Percentiles rank a stretch among this genome's conserved stretches.
Conservation (phyloP, 306 rosid species). For the Canavalia gladiata region DNA sequence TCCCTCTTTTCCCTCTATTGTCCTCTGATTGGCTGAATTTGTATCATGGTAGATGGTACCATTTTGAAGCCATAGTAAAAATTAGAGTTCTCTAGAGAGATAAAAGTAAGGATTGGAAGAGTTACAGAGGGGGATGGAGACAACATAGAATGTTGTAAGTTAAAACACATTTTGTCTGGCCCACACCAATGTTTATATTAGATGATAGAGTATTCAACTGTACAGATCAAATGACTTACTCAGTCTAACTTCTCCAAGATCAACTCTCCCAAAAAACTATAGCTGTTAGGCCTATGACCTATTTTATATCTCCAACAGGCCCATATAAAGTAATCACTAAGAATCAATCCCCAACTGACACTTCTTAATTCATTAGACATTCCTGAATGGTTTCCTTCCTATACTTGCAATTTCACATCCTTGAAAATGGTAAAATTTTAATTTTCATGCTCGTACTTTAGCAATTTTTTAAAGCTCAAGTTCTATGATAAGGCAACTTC, state of each 20-base stretch:
- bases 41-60: background rate
- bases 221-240: background rate
- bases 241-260: background rate
- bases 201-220: background rate
- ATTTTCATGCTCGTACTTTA: constrained; percentile 13
- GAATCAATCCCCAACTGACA: constrained; percentile 23
- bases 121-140: constrained; percentile 4
- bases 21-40: constrained; percentile 4
- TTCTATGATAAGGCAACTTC: constrained; percentile 27
- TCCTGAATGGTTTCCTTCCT: constrained; percentile 15
- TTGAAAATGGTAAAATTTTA: constrained; percentile 9
- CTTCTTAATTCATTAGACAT: constrained; percentile 11
- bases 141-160: background rate
- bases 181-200: background rate
- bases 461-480: constrained; percentile 43
- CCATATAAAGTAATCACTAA: background rate
- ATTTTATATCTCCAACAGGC: constrained; percentile 1
- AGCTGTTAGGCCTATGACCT: background rate
- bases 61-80: background rate
- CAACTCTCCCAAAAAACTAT: background rate
- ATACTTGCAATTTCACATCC: constrained; percentile 5
- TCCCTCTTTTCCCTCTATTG: background rate
- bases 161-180: background rate
- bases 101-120: background rate
- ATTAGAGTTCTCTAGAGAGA: background rate